A percentile compares a stretch with the other conserved stretches of the same genome.
Evolutionary conservation across 257 asterid genomes (phyloP).

Genomic region (Solanum okadae): DNA sequence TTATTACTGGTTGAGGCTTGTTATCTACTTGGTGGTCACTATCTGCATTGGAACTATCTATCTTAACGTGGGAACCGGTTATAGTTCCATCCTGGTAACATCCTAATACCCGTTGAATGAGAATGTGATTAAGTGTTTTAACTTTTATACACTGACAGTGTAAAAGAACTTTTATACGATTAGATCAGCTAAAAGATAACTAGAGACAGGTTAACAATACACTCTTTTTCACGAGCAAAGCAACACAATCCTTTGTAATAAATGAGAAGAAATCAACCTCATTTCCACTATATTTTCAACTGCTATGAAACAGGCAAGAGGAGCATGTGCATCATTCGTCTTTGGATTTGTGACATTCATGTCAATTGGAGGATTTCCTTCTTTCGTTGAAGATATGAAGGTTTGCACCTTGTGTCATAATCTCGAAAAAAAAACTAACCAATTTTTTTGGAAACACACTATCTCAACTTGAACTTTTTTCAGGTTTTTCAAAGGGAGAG

Average conservation of each 20-base stretch:
- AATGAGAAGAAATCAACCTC: background rate
- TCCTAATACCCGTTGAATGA: background rate
- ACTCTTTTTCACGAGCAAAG: background rate
- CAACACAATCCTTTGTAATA: background rate
- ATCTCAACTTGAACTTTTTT: background rate
- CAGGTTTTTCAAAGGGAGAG: slow-evolving; percentile 97
- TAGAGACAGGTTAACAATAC: background rate
- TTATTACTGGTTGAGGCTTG: slow-evolving; percentile 96
- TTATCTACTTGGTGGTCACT: slow-evolving; percentile 83
- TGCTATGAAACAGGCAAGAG: slow-evolving; percentile 64
- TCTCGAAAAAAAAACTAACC: background rate
- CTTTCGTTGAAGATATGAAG: slow-evolving; percentile 99
- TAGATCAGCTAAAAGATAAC: background rate
- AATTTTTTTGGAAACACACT: no score
- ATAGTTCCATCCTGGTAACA: slow-evolving; percentile 79
- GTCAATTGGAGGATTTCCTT: slow-evolving; percentile 99
- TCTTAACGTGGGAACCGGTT: slow-evolving; percentile 81
- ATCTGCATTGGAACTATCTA: slow-evolving; percentile 95
- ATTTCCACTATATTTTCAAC: background rate
- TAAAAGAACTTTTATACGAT: background rate
- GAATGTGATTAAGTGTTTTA: background rate
- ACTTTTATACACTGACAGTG: background rate
- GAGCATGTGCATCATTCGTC: slow-evolving; percentile 94
- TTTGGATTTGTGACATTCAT: slow-evolving; percentile 93
- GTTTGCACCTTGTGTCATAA: slow-evolving; percentile 10